Conservation (phyloP, 768 basidiomycete species). For the Boletus speciosus region DNA sequence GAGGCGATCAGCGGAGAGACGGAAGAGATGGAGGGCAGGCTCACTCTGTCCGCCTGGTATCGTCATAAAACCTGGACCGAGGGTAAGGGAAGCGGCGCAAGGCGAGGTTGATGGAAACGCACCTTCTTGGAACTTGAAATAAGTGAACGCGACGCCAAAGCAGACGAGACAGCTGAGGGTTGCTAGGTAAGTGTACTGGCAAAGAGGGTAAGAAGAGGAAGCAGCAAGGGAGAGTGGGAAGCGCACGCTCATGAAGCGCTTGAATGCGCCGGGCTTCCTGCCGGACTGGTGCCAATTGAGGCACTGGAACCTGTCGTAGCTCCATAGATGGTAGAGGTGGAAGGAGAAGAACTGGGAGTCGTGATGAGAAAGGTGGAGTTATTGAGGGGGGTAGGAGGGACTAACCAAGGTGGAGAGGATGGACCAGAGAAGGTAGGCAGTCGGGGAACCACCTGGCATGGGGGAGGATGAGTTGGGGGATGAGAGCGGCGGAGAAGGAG, state of each 20-base stretch:
- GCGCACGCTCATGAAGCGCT: constrained; percentile 84
- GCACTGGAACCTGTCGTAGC: constrained; percentile 74
- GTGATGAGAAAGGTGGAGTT: constrained; percentile 1
- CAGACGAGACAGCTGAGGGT: constrained; percentile 63
- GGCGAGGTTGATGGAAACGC: constrained; percentile 1
- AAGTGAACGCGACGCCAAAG: constrained; percentile 59
- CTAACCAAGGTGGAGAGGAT: constrained; percentile 63
- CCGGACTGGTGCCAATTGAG: constrained; percentile 65
- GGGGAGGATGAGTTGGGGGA: constrained; percentile 7
- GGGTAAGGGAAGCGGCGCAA: not conserved
- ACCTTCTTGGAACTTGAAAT: constrained; percentile 76
- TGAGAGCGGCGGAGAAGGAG: not conserved
- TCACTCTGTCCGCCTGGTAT: constrained; percentile 12
- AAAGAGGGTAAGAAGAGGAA: constrained; percentile 14
- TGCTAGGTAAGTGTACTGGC: constrained; percentile 74
- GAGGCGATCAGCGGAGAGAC: constrained; percentile 4
- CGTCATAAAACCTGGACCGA: constrained; percentile 14
- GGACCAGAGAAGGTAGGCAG: constrained; percentile 76
- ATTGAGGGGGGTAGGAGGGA: not conserved
- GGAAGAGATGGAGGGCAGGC: not conserved
- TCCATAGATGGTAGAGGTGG: constrained; percentile 73
- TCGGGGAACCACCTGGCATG: constrained; percentile 73
- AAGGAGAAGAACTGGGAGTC: constrained; percentile 57
- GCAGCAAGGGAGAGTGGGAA: not conserved
- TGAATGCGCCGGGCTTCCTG: constrained; percentile 80